Percentiles rank a stretch among this genome's conserved stretches.
Evolutionary conservation across 306 rosid species (phyloP).

Genomic region (Gillenia trifoliata): DNA sequence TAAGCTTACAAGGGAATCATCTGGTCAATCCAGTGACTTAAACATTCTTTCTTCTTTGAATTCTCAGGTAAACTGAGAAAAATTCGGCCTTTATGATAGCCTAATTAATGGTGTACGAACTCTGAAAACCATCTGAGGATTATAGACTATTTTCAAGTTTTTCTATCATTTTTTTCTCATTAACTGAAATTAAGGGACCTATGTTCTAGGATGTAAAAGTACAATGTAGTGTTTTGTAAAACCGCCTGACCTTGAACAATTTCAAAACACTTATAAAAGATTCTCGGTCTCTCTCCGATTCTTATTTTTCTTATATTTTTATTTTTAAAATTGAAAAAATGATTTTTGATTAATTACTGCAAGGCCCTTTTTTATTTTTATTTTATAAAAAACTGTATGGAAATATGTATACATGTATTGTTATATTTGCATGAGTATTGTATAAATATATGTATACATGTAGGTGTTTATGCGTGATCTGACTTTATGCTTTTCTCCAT

Average conservation of each 20-base stretch:
- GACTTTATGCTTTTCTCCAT: constrained; percentile 28
- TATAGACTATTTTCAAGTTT: background rate
- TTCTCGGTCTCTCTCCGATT: background rate
- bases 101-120: constrained; percentile 5
- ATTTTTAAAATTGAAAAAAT: background rate
- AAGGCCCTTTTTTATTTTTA: background rate
- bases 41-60: constrained; percentile 92
- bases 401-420: no score
- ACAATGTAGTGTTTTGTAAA: background rate
- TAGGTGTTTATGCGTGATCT: constrained; percentile 20
- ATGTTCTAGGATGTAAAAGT: background rate
- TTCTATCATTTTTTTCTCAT: background rate
- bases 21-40: constrained; percentile 88
- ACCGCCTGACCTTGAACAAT: background rate
- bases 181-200: background rate
- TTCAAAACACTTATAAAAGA: background rate
- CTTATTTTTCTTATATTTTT: background rate
- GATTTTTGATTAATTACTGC: background rate
- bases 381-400: background rate
- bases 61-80: constrained; percentile 66
- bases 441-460: background rate
- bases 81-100: constrained; percentile 12
- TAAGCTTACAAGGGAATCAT: constrained; percentile 72
- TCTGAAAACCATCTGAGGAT: constrained; percentile 16
- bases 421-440: background rate